Evolutionary conservation across 352 stramenopile species (phyloP), one percentile per base, ranked within the genome.

Genomic region (Aphanomyces stellatus): DNA sequence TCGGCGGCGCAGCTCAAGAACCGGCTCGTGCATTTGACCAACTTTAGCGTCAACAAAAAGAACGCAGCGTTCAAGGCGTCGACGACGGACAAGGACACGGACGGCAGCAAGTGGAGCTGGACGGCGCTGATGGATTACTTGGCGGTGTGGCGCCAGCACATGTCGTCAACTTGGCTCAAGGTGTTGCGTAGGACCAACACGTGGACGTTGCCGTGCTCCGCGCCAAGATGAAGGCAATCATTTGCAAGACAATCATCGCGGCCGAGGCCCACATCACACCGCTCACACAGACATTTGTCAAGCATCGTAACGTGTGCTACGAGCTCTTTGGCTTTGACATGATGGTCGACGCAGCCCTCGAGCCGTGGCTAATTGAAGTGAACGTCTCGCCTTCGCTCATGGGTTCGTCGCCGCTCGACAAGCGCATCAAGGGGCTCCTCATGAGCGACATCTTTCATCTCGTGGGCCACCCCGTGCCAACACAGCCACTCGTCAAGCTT

Each of bases 331-430:
- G 82, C 7, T 91, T 91, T 53, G 82, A 91, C 49, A 48, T 91
- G 31, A 87, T 91, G 78, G 69, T 91, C 8, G 82, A 91, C 62
- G 66, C 75, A 7, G 72, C 74, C 19, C 61, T 86, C 22, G 78
- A 71, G 28, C 78, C 78, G 0, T 91, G 82, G 80, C 73, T 91
- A 25, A 84, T 91, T 34, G 82, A 91, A 51, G 82, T 86, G 24
- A 91, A 91, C 40, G 81, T 91, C 6, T 89, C 80, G 43, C 82
- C 82, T 22, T 91, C 82, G 37, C 76, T 91, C n/a, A 91, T 93
- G 85, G 81, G 80, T 13, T 77, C 72, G 19, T 90, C 82, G 0
- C 82, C 82, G 15, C 74, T 93, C 0, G 85, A 93, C 35, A 78
- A 81, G 19, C 75, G 81, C 11, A 73, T 92, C 10, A 93, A 93